Evolutionary conservation across 2,329 filamentous ascomycete genomes (phyloP), one percentile per base, ranked within the genome.

Genomic region (Hymenoscyphus repandus): DNA sequence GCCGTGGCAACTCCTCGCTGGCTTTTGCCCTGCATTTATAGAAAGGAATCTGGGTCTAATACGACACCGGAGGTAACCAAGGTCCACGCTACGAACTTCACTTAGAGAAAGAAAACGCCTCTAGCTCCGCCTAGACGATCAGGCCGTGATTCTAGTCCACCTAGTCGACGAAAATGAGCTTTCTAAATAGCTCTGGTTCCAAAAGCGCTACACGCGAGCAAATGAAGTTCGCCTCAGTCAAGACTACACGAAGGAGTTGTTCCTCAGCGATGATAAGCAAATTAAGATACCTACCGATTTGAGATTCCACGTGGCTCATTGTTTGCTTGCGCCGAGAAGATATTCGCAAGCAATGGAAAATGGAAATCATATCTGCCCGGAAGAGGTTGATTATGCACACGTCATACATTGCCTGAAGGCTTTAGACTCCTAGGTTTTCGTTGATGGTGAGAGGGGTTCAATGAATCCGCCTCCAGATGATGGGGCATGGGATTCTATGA

Each of bases 81-180:
- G 32, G 32, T 34, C 32, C 32, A 34, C 32, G 7, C 13, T 13
- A 34, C 32, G 32, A 34, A 34, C 32, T 34, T 34, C 13, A 34
- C 13, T 34, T 34, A 13, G 32, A 34, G 13, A 34, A 34, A 34
- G 9, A 34, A 7, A 34, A 34, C 13, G 32, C 32, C 13, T 34
- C 32, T 34, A 34, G 32, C 38, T 44, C 18, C 41, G 41, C 18
- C 20, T 44, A 20, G 41, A 44, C 13, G 41, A 44, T n/a, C 41
- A 44, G 32, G 41, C 41, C 1, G 12, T 44, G 41, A 44, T 44
- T 40, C 38, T 17, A 15, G 38, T 17, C 11, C 38, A 40, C 38
- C 17, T 40, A 17, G 18, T 15, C 11, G 38, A 40, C 38, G 17
- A 40, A 17, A 20, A 20, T 4, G 38, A 40, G 11, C 11, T 15